These are phyloP conservation scores for Thalassiosira mediterranea DNA, from an alignment of 352 stramenopile genomes.

Conservation along the genomic window DNA sequence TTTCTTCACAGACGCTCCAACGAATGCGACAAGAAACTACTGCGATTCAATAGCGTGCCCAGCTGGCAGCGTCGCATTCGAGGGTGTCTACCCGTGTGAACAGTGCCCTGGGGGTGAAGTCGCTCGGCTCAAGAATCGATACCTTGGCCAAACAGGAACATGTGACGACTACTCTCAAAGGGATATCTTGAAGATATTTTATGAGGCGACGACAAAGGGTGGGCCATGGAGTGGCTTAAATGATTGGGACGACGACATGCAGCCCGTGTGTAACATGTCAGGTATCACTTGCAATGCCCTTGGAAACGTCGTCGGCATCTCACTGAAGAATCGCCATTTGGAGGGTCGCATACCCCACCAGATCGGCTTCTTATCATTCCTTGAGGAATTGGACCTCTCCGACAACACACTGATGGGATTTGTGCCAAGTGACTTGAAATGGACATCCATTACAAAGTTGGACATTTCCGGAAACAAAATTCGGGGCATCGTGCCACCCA, in stretches of 20 bases:
- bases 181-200: conserved; percentile 50
- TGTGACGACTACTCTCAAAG: conserved; percentile 39
- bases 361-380: conserved; percentile 45
- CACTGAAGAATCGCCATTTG: conserved; percentile 47
- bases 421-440: conserved; percentile 59
- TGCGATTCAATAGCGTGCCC: conserved; percentile 60
- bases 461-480: conserved; percentile 59
- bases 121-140: conserved; percentile 38
- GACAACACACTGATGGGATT: conserved; percentile 58
- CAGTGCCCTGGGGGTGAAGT: conserved; percentile 29
- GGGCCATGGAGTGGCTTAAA: conserved; percentile 27
- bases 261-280: conserved; percentile 46
- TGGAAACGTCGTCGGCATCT: conserved; percentile 37
- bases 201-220: conserved; percentile 24
- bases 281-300: conserved; percentile 59
- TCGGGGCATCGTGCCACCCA: conserved; percentile 48
- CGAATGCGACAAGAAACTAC: conserved; percentile 27
- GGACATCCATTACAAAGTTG: conserved; percentile 44
- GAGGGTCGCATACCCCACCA: conserved; percentile 45
- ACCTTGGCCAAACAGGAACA: conserved; percentile 38
- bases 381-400: conserved; percentile 55
- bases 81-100: conserved; percentile 54
- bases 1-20: conserved; percentile 35
- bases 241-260: conserved; percentile 29
- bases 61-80: conserved; percentile 15